Percentiles rank a stretch among this genome's conserved stretches.
Conservation (phyloP, 345 rosid species). For the Nasturtium officinale region DNA sequence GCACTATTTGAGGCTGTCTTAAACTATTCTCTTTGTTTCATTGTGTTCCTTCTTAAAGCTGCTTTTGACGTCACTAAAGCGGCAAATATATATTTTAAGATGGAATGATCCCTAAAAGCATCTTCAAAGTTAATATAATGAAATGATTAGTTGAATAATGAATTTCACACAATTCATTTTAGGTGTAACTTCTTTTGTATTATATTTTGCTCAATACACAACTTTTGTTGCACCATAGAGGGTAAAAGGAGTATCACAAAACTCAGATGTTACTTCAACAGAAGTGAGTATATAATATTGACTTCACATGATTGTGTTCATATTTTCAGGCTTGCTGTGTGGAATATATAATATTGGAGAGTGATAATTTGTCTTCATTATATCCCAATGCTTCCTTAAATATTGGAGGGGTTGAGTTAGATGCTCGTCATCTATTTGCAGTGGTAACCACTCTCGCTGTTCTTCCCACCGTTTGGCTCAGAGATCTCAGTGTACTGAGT, state of each 20-base stretch:
- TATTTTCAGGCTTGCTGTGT: slow-evolving; percentile 83
- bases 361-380: slow-evolving; percentile 79
- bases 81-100: neutral
- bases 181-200: slow-evolving; percentile 14
- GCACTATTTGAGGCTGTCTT: slow-evolving; percentile 25
- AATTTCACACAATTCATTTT: neutral
- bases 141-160: slow-evolving; percentile 26
- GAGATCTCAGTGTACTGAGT: slow-evolving; percentile 86
- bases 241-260: slow-evolving; percentile 7
- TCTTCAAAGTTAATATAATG: slow-evolving; percentile 20
- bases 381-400: slow-evolving; percentile 80
- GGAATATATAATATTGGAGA: slow-evolving; percentile 87
- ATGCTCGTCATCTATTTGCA: slow-evolving; percentile 72
- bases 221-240: neutral
- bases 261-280: neutral
- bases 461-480: slow-evolving; percentile 94
- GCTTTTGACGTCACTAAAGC: slow-evolving; percentile 34
- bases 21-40: slow-evolving; percentile 16
- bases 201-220: neutral
- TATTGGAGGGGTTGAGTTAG: slow-evolving; percentile 60
- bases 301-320: neutral
- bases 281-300: neutral
- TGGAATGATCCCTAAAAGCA: slow-evolving; percentile 6
- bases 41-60: slow-evolving; percentile 28
- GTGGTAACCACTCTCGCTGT: slow-evolving; percentile 72